These are phyloP conservation scores for Colletotrichum navitas DNA, from an alignment of 2,329 filamentous ascomycete genomes.

Conservation along the genomic window DNA sequence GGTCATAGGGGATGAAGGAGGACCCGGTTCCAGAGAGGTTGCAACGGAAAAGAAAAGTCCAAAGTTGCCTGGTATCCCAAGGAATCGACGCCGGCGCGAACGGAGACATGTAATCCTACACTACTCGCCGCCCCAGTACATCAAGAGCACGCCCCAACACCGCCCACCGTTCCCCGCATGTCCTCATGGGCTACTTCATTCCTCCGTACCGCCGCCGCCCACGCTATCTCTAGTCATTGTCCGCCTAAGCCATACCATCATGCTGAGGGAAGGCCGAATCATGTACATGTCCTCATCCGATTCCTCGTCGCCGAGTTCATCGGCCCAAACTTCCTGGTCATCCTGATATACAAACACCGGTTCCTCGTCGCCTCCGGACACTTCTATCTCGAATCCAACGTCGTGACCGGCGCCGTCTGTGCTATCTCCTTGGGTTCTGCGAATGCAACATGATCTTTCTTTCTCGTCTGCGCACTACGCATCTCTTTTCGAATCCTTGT, in stretches of 20 bases:
- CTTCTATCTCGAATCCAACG: slow-evolving; percentile 17
- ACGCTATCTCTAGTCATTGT: slow-evolving; percentile 23
- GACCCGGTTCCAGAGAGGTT: slow-evolving; percentile 14
- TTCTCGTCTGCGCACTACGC: slow-evolving; percentile 41
- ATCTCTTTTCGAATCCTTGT: slow-evolving; percentile 29
- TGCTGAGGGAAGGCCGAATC: slow-evolving; percentile 26
- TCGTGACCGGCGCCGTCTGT: background rate
- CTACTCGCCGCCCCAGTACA: slow-evolving; percentile 35
- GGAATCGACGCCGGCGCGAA: slow-evolving; percentile 38
- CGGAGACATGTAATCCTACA: slow-evolving; percentile 38
- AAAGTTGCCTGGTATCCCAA: slow-evolving; percentile 41
- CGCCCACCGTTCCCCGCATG: background rate
- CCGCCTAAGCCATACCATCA: slow-evolving; percentile 36
- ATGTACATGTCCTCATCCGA: slow-evolving; percentile 36
- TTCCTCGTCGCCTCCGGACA: slow-evolving; percentile 4
- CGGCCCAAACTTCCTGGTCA: background rate
- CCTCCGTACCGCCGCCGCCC: slow-evolving; percentile 15
- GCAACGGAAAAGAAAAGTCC: slow-evolving; percentile 34
- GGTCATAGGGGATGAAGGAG: background rate
- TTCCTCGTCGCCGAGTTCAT: slow-evolving; percentile 15
- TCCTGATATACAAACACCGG: slow-evolving; percentile 22
- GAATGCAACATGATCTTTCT: background rate
- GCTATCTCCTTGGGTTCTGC: slow-evolving; percentile 3
- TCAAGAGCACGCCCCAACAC: slow-evolving; percentile 25
- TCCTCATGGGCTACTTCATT: slow-evolving; percentile 2